A percentile compares a stretch with the other conserved stretches of the same genome.
phyloP scores from a whole-genome alignment of 371 early-diverging fungal species.

The Saksenaea vasiformis region DNA sequence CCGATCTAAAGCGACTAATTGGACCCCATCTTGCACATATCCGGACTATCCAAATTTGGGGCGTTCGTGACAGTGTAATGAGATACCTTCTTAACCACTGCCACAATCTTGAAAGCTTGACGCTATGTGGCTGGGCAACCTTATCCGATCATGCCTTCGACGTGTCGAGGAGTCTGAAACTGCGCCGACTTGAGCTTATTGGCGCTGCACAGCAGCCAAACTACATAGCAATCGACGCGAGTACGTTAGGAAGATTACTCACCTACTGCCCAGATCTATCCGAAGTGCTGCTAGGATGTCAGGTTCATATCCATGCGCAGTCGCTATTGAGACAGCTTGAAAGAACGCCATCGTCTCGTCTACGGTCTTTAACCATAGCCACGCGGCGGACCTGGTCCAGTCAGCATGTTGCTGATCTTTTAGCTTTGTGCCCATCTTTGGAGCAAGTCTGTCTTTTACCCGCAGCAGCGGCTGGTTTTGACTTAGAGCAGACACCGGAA shows the following conservation, averaged over 20 bases:
- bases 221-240: slow-evolving; percentile 36
- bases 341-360: slow-evolving; percentile 3
- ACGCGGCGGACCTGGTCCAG: slow-evolving; percentile 38
- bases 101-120: slow-evolving; percentile 19
- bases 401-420: slow-evolving; percentile 27
- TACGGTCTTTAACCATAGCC: slow-evolving; percentile 27
- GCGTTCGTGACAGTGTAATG: slow-evolving; percentile 41
- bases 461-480: slow-evolving; percentile 20
- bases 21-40: slow-evolving; percentile 28
- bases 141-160: slow-evolving; percentile 39
- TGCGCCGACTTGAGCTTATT: slow-evolving; percentile 24
- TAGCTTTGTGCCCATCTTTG: slow-evolving; percentile 28
- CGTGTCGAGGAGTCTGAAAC: not conserved
- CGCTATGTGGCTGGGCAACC: slow-evolving; percentile 36
- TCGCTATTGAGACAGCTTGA: slow-evolving; percentile 26
- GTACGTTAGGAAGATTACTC: slow-evolving; percentile 25
- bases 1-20: slow-evolving; percentile 24
- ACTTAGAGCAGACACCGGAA: slow-evolving; percentile 8
- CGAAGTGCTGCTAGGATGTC: slow-evolving; percentile 31
- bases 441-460: slow-evolving; percentile 29
- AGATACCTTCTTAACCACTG: slow-evolving; percentile 32
- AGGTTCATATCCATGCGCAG: slow-evolving; percentile 40
- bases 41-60: slow-evolving; percentile 29
- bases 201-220: slow-evolving; percentile 27
- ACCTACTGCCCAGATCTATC: slow-evolving; percentile 29